A percentile compares a stretch with the other conserved stretches of the same genome.
These are phyloP conservation scores for Acanthamoeba triangularis DNA, from an alignment of 208 protist species.

Conservation along the genomic window DNA sequence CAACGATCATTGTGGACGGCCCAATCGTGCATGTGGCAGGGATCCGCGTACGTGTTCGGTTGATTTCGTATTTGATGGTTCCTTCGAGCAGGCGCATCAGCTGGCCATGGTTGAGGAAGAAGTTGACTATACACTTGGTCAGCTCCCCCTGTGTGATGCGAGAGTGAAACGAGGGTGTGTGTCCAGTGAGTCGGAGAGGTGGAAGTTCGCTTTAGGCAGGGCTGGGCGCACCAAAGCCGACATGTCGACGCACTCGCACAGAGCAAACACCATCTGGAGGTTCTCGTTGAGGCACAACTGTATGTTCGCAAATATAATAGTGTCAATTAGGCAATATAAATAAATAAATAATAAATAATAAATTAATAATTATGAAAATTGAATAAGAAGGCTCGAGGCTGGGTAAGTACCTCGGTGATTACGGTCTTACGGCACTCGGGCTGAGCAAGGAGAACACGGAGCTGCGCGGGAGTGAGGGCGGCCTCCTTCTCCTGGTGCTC, in stretches of 20 bases:
- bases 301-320: neutral
- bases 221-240: neutral
- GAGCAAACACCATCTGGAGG: neutral
- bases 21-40: too few relatives aligned
- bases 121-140: conserved; percentile 63
- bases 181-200: neutral
- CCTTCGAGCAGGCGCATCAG: conserved; percentile 46
- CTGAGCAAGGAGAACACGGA: conserved; percentile 31
- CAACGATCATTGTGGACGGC: neutral
- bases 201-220: neutral
- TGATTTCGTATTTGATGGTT: conserved; percentile 60
- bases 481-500: conserved; percentile 11
- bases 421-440: conserved; percentile 32
- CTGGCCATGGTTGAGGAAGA: conserved; percentile 52
- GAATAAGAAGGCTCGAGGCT: too few relatives aligned
- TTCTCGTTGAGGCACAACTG: conserved; percentile 48
- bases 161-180: neutral
- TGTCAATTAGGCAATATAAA: neutral
- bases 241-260: conserved; percentile 53
- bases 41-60: neutral
- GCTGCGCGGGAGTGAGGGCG: neutral
- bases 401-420: conserved; percentile 49
- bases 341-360: neutral
- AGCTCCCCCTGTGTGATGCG: conserved; percentile 27
- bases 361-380: too few relatives aligned